Evolutionary conservation across 352 stramenopile species (phyloP).

Genomic region (Pythium aquatile): DNA sequence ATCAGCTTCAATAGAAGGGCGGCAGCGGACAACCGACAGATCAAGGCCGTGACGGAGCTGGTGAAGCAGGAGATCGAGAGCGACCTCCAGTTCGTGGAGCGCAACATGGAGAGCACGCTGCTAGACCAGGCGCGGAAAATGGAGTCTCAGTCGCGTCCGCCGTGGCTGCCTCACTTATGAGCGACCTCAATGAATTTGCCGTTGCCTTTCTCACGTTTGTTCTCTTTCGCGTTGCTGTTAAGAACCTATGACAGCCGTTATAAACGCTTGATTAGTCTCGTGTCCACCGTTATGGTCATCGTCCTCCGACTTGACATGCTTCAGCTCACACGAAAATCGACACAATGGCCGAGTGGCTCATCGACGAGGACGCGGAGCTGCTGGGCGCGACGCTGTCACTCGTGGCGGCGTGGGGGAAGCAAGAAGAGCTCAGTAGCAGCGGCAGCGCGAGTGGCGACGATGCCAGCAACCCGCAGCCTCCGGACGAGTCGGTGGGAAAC

Average conservation of each 20-base stretch:
- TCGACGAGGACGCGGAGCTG: neutral
- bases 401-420: neutral
- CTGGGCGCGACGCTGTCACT: slow-evolving; percentile 3
- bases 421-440: neutral
- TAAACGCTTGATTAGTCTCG: too few species aligned
- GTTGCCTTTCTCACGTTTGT: too few species aligned
- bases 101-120: neutral
- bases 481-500: neutral
- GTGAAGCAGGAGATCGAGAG: neutral
- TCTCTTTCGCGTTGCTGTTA: too few species aligned
- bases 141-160: neutral
- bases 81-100: neutral
- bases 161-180: neutral
- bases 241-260: too few species aligned
- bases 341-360: neutral
- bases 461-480: neutral
- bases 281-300: too few species aligned
- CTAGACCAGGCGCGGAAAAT: neutral
- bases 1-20: neutral
- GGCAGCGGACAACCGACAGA: neutral
- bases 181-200: too few species aligned
- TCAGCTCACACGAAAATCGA: neutral
- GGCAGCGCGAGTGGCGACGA: neutral
- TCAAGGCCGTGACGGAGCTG: neutral
- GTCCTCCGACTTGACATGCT: too few species aligned